Evolutionary conservation across 2,329 filamentous ascomycete species (phyloP), one percentile per base, ranked within the genome.

Genomic region (Aspergillus pseudotamarii): DNA sequence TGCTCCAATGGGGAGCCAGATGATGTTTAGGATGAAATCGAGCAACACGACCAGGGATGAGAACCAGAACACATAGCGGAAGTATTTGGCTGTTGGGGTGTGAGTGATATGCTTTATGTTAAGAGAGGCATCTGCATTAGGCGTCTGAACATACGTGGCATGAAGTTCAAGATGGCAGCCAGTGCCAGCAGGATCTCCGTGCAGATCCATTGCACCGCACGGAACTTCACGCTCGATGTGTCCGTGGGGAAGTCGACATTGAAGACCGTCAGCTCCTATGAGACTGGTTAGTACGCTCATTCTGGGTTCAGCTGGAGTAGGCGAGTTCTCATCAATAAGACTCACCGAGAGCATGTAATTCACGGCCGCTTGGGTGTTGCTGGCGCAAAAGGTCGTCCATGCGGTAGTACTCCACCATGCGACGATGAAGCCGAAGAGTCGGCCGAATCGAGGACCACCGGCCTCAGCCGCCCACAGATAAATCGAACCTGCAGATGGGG

Each of bases 381-480:
- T 85, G 3, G 83, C 83, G 70, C 83, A 85, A 61, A 85, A 85
- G 0, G 83, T 88, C 2, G 86, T 88, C 86, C 86, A 88, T 1
- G 86, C 86, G 0, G 85, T 88, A 0, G 85, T 87, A 68, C 83
- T 85, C 86, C 86, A 88, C 86, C 85, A 88, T 0, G 86, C 86
- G n/a, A 87, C 86, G n/a, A 87, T 75, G 71, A 86, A 87, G 21
- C 85, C 85, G 59, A 87, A 80, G 0, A 88, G 75, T 32, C 85
- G 75, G n/a, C 85, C 85, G 66, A 79, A 87, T 26, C 79, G 79
- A 30, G 81, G 83, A 6, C 85, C 85, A 50, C 85, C 85, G 21
- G 85, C 79, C 67, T 87, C 85, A 46, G 85, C 85, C n/a, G 85
- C 85, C 85, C 85, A 87, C 21, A 88, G 80, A 64, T 87, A 88